Evolutionary conservation across 2,329 filamentous ascomycete species (phyloP).

Genomic region (Fusarium camptoceras): DNA sequence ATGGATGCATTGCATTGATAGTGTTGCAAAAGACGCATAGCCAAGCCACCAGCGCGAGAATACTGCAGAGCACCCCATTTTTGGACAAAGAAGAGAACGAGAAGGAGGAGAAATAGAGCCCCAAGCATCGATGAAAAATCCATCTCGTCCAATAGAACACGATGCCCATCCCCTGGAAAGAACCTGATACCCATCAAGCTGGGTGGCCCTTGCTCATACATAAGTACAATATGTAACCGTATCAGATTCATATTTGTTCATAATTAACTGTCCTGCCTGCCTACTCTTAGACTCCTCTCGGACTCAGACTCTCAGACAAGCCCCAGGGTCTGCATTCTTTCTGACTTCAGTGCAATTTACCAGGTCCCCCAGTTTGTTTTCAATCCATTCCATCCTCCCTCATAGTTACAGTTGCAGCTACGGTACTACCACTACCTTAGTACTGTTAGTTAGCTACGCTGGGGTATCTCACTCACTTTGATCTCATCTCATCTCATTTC

Average conservation of each 20-base stretch:
- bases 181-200: constrained; percentile 33
- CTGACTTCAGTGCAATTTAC: constrained; percentile 34
- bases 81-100: neutral
- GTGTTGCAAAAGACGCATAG: constrained; percentile 9
- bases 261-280: constrained; percentile 12
- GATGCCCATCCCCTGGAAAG: constrained; percentile 9
- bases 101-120: neutral
- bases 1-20: neutral
- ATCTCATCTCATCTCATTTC: constrained; percentile 27
- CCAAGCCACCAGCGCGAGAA: constrained; percentile 18
- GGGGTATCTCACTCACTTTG: constrained; percentile 5
- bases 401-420: neutral
- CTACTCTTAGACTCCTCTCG: constrained; percentile 7
- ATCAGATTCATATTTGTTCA: neutral
- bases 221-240: constrained; percentile 4
- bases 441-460: neutral
- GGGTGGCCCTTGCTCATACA: constrained; percentile 34
- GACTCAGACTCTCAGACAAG: constrained; percentile 1
- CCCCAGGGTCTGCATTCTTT: constrained; percentile 32
- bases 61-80: neutral
- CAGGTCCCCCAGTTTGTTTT: constrained; percentile 28
- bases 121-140: neutral
- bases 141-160: neutral
- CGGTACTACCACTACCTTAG: constrained; percentile 23
- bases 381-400: constrained; percentile 22